Evolutionary conservation across 768 basidiomycete genomes (phyloP).

Genomic region (Auriscalpium vulgare): DNA sequence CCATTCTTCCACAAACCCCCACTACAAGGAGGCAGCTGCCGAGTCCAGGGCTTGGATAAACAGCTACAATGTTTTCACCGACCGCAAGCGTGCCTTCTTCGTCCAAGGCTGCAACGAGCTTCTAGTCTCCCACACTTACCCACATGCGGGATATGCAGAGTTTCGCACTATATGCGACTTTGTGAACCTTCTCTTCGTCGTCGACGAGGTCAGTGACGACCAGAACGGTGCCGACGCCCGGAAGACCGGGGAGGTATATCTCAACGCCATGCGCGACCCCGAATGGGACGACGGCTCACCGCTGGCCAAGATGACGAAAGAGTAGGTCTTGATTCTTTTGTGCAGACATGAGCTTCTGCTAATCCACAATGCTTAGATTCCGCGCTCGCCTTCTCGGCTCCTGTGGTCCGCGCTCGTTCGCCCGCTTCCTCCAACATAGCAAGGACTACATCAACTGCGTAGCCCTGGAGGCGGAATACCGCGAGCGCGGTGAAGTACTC

Average conservation of each 20-base stretch:
- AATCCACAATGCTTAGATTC: conserved; percentile 34
- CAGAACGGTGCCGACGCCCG: conserved; percentile 53
- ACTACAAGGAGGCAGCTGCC: conserved; percentile 48
- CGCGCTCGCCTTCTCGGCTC: conserved; percentile 38
- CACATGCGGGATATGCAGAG: conserved; percentile 50
- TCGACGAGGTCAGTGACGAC: conserved; percentile 66
- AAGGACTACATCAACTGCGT: conserved; percentile 54
- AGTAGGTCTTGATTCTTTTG: conserved; percentile 32
- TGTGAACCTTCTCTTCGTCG: conserved; percentile 44
- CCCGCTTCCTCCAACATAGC: conserved; percentile 48
- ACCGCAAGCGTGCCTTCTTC: conserved; percentile 56
- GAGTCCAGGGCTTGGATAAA: conserved; percentile 62
- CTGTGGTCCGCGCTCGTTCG: conserved; percentile 38
- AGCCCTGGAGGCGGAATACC: conserved; percentile 52
- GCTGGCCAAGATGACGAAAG: conserved; percentile 54
- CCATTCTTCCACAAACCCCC: conserved; percentile 46
- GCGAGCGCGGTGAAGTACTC: conserved; percentile 51
- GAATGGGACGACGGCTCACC: conserved; percentile 51
- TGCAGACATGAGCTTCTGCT: background rate
- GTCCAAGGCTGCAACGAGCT: conserved; percentile 56
- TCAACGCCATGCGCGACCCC: conserved; percentile 47
- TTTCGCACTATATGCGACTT: conserved; percentile 61
- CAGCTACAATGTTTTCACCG: conserved; percentile 51
- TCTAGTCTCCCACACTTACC: conserved; percentile 55
- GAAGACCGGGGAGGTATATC: conserved; percentile 44